These are phyloP conservation scores for Casuarina glauca DNA, from an alignment of 306 rosid species.

Conservation along the genomic window DNA sequence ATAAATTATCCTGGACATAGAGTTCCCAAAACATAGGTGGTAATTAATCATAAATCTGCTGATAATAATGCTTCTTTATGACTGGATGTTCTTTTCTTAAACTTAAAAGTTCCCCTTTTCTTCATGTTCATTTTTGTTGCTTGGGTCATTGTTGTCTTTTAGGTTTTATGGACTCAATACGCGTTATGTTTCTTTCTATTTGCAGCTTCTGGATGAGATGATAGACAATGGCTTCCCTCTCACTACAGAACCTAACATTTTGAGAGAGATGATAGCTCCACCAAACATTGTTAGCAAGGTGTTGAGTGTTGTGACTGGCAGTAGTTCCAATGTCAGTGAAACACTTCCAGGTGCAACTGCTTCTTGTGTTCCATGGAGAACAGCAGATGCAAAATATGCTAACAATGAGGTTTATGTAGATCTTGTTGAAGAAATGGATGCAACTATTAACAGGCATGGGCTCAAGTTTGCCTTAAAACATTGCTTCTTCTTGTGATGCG, in stretches of 20 bases:
- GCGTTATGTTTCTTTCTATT: slow-evolving; percentile 13
- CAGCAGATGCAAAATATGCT: slow-evolving; percentile 64
- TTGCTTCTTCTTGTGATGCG: not conserved
- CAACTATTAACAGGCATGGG: slow-evolving; percentile 54
- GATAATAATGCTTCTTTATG: not conserved
- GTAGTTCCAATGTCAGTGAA: slow-evolving; percentile 85
- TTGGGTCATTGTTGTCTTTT: not conserved
- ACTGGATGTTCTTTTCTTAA: not conserved
- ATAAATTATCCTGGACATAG: not conserved
- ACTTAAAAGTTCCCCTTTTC: not conserved
- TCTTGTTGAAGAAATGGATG: slow-evolving; percentile 93
- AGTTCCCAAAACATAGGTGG: not conserved
- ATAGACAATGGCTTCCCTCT: slow-evolving; percentile 98
- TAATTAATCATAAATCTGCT: not conserved
- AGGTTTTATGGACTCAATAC: not conserved
- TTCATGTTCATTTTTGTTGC: not conserved
- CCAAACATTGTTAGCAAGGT: slow-evolving; percentile 90
- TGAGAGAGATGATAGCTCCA: slow-evolving; percentile 93
- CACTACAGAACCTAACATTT: slow-evolving; percentile 86
- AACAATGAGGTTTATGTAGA: slow-evolving; percentile 84
- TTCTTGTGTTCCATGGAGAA: slow-evolving; percentile 87
- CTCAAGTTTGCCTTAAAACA: not conserved
- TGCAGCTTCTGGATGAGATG: slow-evolving; percentile 97
- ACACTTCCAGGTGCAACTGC: slow-evolving; percentile 81
- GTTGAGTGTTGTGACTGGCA: slow-evolving; percentile 91